These are phyloP conservation scores for Hygrocybe coccinea DNA, from an alignment of 768 basidiomycete species.

Conservation along the genomic window DNA sequence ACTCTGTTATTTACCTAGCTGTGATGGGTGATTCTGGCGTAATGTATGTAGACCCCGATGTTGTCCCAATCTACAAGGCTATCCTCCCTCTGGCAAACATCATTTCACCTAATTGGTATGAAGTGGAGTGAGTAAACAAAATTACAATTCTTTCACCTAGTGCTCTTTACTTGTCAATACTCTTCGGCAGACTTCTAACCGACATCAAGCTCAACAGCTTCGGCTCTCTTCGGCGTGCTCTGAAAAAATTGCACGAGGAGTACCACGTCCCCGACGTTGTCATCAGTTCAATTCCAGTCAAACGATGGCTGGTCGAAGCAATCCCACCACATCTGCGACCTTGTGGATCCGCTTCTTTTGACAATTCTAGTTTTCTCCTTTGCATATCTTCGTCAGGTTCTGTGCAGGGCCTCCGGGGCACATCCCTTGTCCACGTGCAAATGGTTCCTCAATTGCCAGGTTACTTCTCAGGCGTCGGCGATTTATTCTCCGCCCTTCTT, in stretches of 20 bases:
- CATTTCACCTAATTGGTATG: constrained; percentile 98
- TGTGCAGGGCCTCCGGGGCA: constrained; percentile 8
- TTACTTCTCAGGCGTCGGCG: constrained; percentile 95
- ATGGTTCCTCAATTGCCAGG: constrained; percentile 76
- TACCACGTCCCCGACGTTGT: constrained; percentile 82
- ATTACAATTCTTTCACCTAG: constrained; percentile 23
- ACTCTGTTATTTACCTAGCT: constrained; percentile 44
- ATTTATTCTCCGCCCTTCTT: constrained; percentile 91
- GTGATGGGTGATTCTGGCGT: constrained; percentile 91
- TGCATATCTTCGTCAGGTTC: constrained; percentile 69
- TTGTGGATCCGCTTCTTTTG: constrained; percentile 14
- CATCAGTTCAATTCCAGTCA: constrained; percentile 82
- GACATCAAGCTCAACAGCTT: constrained; percentile 63
- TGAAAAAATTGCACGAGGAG: constrained; percentile 69
- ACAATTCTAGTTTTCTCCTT: constrained; percentile 53
- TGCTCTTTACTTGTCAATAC: not conserved
- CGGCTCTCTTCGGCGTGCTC: constrained; percentile 58
- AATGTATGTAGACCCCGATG: constrained; percentile 83
- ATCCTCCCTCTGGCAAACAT: constrained; percentile 83
- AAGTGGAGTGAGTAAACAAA: constrained; percentile 70
- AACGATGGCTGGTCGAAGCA: constrained; percentile 51
- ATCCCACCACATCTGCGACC: constrained; percentile 48
- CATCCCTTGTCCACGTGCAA: constrained; percentile 58
- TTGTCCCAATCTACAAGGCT: constrained; percentile 78
- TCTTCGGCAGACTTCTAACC: constrained; percentile 61